Evolutionary conservation across 2,329 filamentous ascomycete species (phyloP).

Genomic region (Hymenoscyphus occultus): DNA sequence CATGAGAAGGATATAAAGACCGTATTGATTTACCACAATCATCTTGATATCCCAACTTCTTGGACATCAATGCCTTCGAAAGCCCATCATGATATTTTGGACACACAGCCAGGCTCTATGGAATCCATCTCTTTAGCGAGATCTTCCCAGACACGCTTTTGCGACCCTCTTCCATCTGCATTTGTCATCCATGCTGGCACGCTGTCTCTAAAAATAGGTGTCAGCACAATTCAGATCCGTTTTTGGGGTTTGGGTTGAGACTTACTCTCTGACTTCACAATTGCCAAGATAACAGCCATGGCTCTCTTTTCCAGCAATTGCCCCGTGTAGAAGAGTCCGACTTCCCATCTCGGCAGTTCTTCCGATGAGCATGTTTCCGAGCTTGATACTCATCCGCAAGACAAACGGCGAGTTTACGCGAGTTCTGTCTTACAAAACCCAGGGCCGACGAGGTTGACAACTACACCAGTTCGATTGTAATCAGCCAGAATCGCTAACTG

Average conservation of each 20-base stretch:
- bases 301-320: conserved; percentile 29
- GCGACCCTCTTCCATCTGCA: conserved; percentile 28
- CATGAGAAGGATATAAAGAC: background rate
- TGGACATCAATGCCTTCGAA: background rate
- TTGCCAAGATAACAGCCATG: conserved; percentile 26
- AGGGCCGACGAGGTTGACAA: conserved; percentile 31
- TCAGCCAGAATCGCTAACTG: conserved; percentile 25
- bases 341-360: conserved; percentile 36
- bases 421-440: conserved; percentile 35
- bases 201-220: background rate
- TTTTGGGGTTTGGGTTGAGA: conserved; percentile 1
- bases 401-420: conserved; percentile 21
- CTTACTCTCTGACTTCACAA: conserved; percentile 22
- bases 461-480: conserved; percentile 29
- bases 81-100: background rate
- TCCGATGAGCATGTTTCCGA: conserved; percentile 20
- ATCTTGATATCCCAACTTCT: background rate
- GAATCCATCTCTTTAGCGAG: conserved; percentile 33
- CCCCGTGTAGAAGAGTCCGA: conserved; percentile 33
- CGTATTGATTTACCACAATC: background rate
- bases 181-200: conserved; percentile 17
- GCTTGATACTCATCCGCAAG: conserved; percentile 15
- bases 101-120: conserved; percentile 28
- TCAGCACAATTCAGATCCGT: background rate
- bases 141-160: conserved; percentile 33